A percentile compares a stretch with the other conserved stretches of the same genome.
phyloP scores from a whole-genome alignment of 2,329 filamentous ascomycete genomes.

The Monosporascus sp. region DNA sequence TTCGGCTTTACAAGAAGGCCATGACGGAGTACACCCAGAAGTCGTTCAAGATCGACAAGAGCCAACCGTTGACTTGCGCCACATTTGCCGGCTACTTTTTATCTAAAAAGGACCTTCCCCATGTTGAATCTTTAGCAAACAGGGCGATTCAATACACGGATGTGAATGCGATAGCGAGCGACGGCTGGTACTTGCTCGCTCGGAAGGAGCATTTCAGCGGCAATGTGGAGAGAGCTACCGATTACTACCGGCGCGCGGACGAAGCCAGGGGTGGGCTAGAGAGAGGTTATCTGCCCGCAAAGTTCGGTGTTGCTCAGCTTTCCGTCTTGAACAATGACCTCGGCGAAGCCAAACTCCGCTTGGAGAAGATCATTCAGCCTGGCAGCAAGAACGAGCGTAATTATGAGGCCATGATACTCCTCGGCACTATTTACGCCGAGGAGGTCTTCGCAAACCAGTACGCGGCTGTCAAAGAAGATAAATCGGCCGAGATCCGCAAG shows the following conservation, averaged over 20 bases:
- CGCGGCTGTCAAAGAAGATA: constrained; percentile 75
- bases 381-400: constrained; percentile 56
- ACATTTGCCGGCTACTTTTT: constrained; percentile 90
- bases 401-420: constrained; percentile 84
- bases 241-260: constrained; percentile 87
- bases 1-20: constrained; percentile 80
- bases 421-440: constrained; percentile 90
- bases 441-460: constrained; percentile 81
- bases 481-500: constrained; percentile 77
- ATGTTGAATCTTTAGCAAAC: constrained; percentile 81
- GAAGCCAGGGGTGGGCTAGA: constrained; percentile 89
- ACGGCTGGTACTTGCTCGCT: constrained; percentile 94
- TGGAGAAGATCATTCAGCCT: constrained; percentile 92
- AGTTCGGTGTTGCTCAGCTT: constrained; percentile 89
- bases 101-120: constrained; percentile 71
- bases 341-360: constrained; percentile 84
- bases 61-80: constrained; percentile 81
- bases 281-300: constrained; percentile 85
- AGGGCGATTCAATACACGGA: constrained; percentile 95
- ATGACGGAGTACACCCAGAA: constrained; percentile 94
- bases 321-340: constrained; percentile 79
- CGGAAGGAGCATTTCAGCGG: constrained; percentile 84
- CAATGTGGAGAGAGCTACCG: constrained; percentile 68
- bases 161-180: constrained; percentile 92
- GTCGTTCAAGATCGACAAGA: constrained; percentile 89